Evolutionary conservation across 495 filamentous ascomycete genomes (phyloP).

Genomic region (Pyrenopolyporus hunteri): DNA sequence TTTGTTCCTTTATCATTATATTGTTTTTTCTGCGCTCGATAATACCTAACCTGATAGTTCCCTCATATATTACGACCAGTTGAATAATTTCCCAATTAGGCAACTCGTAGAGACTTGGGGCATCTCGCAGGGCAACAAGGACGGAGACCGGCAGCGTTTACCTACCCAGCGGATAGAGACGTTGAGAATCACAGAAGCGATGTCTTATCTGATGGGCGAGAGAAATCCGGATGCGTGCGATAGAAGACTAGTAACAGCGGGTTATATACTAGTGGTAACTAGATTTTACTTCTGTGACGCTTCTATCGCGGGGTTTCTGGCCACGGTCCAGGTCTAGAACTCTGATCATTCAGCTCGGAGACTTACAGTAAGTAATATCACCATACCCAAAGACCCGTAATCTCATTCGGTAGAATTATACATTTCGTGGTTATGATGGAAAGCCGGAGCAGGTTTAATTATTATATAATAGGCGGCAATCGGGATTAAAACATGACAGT

Average conservation of each 20-base stretch:
- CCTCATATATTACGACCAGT: background rate
- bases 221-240: background rate
- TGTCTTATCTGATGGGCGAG: no score
- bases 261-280: constrained; percentile 13
- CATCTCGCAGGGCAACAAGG: background rate
- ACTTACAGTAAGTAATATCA: no score
- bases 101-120: constrained; percentile 24
- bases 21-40: constrained; percentile 1
- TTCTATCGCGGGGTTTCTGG: constrained; percentile 6
- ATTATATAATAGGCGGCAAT: constrained; percentile 19
- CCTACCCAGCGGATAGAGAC: background rate
- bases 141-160: background rate
- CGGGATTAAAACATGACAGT: constrained; percentile 18
- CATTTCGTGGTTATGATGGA: background rate
- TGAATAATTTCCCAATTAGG: constrained; percentile 20
- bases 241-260: background rate
- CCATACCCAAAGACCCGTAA: no score
- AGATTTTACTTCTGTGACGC: constrained; percentile 20
- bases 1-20: constrained; percentile 16
- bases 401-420: background rate
- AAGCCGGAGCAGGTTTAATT: background rate
- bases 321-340: constrained; percentile 3
- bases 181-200: no score
- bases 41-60: background rate
- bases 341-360: no score